Conservation (phyloP, 2,329 filamentous ascomycete genomes). For the Pseudocercospora ulei region DNA sequence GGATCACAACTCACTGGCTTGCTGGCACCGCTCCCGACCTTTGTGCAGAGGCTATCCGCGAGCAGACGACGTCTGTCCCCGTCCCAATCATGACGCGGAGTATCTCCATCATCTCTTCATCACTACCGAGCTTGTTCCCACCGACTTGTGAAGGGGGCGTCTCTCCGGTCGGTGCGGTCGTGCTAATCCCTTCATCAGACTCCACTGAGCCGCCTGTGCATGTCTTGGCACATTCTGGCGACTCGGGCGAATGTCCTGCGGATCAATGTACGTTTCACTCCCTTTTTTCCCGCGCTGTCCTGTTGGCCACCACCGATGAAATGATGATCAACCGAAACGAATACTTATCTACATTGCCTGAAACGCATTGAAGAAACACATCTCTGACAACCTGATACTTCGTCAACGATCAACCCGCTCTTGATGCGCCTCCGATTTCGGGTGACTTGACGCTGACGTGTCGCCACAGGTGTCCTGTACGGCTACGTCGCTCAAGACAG, state of each 20-base stretch:
- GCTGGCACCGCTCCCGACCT: slow-evolving; percentile 27
- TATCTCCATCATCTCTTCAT: slow-evolving; percentile 59
- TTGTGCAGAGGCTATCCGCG: neutral
- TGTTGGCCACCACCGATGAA: slow-evolving; percentile 36
- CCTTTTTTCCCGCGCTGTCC: slow-evolving; percentile 5
- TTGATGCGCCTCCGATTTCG: neutral
- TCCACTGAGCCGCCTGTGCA: slow-evolving; percentile 47
- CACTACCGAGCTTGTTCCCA: slow-evolving; percentile 59
- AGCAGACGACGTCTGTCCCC: neutral
- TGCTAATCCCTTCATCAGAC: slow-evolving; percentile 50
- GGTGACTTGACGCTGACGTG: slow-evolving; percentile 29
- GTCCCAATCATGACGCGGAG: slow-evolving; percentile 18
- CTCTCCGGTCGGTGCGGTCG: slow-evolving; percentile 60
- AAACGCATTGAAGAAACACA: slow-evolving; percentile 75
- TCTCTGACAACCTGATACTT: slow-evolving; percentile 82
- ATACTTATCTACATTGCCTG: slow-evolving; percentile 99
- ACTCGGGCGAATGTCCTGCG: slow-evolving; percentile 80
- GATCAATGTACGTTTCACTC: slow-evolving; percentile 70
- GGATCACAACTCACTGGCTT: slow-evolving; percentile 29
- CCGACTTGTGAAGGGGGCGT: slow-evolving; percentile 63
- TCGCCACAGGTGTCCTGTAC: slow-evolving; percentile 49
- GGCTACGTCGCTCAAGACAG: slow-evolving; percentile 41
- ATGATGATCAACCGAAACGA: slow-evolving; percentile 74
- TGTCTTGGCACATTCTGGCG: slow-evolving; percentile 68
- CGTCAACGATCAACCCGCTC: slow-evolving; percentile 14